Base-by-base conservation (phyloP, 257 asterid species). In the Fraxinus excelsior region DNA sequence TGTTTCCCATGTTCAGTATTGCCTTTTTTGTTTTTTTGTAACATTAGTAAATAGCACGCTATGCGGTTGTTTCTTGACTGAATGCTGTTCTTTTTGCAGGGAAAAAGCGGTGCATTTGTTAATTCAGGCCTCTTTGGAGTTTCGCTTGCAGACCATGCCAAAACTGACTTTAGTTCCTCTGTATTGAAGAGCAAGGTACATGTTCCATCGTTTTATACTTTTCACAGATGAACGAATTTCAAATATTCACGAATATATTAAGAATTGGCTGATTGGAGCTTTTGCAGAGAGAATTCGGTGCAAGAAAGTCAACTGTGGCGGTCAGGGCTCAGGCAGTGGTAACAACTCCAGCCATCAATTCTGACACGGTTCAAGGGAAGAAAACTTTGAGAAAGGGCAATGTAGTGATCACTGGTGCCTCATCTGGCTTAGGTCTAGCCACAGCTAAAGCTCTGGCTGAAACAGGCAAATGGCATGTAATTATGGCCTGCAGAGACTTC, bases 401-500 rank as follows among this genome's bases (percentile, higher is more conserved):
- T 3, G 96, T 87, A 11, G 74, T 94, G 0, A 38, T 94, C 74
- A 92, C 97, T 0, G 98, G 99, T 14, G 96, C 99, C 70, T 94
- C 97, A 19, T 94, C 98, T 1, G 96, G 98, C 0, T 71, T 94
- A 42, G 98, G 99, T 67, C 87, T 94, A 14, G 96, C 99, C 69
- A 86, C 99, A 7, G 97, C 98, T 0, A 94, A 92, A 67, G 90
- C 97, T 37, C 76, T 94, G 70, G 90, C 97, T 0, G 98, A 90
- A 51, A 86, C 89, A 65, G 96, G 98, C 8, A 94, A 92, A 85
- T 92, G 98, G 98, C 90, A 94, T 65, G 79, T 94, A 11, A 82
- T 92, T 44, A 92, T 94, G 99, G 99, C 97, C 25, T 94, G 98
- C 87, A 85, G 99, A 56, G 91, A 95, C 86, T 95, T 95, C 72